phyloP scores from a whole-genome alignment of 140 eudicot genomes.

The Bidens hawaiensis region DNA sequence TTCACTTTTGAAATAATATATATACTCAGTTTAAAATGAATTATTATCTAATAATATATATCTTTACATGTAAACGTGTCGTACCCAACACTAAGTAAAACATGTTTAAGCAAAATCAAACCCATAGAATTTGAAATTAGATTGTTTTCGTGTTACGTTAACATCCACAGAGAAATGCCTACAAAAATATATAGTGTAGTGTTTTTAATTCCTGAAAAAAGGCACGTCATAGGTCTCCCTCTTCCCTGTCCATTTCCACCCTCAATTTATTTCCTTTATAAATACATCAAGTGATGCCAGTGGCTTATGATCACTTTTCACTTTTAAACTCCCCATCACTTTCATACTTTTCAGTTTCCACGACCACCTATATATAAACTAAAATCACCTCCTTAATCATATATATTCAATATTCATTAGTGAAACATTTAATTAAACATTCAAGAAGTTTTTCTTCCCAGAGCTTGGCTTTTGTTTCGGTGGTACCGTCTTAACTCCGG shows the following conservation, averaged over 20 bases:
- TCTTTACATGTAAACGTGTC: too few relatives aligned
- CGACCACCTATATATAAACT: not conserved
- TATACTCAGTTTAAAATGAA: too few relatives aligned
- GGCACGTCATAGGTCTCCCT: slow-evolving; percentile 19
- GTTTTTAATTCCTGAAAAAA: too few relatives aligned
- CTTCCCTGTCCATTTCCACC: not conserved
- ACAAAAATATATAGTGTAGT: too few relatives aligned
- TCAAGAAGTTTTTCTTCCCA: slow-evolving; percentile 38
- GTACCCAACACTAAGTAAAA: too few relatives aligned
- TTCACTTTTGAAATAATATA: too few relatives aligned
- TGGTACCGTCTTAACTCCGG: slow-evolving; percentile 27
- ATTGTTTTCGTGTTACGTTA: too few relatives aligned
- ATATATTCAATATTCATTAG: slow-evolving; percentile 1
- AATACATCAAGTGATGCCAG: slow-evolving; percentile 19
- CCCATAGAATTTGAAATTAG: too few relatives aligned
- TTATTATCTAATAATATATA: too few relatives aligned
- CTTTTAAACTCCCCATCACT: slow-evolving; percentile 18
- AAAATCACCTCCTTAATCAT: not conserved
- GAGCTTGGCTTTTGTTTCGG: slow-evolving; percentile 36
- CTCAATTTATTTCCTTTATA: slow-evolving; percentile 9
- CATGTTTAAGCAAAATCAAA: too few relatives aligned
- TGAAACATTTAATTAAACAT: not conserved
- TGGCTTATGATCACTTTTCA: slow-evolving; percentile 26
- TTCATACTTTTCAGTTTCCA: slow-evolving; percentile 22
- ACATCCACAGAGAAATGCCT: too few relatives aligned